Evolutionary conservation across 164 flowering plant species (phyloP).

Genomic region (Akebia trifoliata): DNA sequence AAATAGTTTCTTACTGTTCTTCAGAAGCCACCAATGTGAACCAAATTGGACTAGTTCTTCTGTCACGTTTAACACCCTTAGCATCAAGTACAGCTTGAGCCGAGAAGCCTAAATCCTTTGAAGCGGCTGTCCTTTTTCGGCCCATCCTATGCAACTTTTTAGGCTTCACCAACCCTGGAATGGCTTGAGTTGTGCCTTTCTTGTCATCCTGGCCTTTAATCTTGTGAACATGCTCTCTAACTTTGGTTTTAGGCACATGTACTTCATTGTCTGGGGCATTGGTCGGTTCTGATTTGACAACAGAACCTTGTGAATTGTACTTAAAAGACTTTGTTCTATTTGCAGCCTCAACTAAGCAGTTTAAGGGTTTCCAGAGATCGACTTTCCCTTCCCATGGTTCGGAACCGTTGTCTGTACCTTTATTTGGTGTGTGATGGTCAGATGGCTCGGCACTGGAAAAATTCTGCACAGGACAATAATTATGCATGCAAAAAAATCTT

Average conservation of each 20-base stretch:
- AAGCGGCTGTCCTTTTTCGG: slow-evolving; percentile 36
- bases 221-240: slow-evolving; percentile 39
- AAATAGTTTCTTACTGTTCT: slow-evolving; percentile 57
- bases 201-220: slow-evolving; percentile 41
- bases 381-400: slow-evolving; percentile 49
- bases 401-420: slow-evolving; percentile 36
- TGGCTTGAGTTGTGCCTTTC: slow-evolving; percentile 20
- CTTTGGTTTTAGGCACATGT: slow-evolving; percentile 32
- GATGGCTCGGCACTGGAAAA: slow-evolving; percentile 45
- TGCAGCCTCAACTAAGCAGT: slow-evolving; percentile 89
- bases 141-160: slow-evolving; percentile 45
- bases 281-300: slow-evolving; percentile 32
- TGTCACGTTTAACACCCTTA: slow-evolving; percentile 28
- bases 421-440: slow-evolving; percentile 21
- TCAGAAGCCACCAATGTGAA: slow-evolving; percentile 74
- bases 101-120: slow-evolving; percentile 26
- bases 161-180: slow-evolving; percentile 45
- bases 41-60: slow-evolving; percentile 72
- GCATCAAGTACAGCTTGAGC: slow-evolving; percentile 58
- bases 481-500: neutral
- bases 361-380: slow-evolving; percentile 85
- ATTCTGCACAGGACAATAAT: slow-evolving; percentile 40
- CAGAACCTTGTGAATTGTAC: slow-evolving; percentile 37
- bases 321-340: slow-evolving; percentile 68
- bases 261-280: slow-evolving; percentile 25